Evolutionary conservation across 805 yeast species (phyloP).

Genomic region (Kluyveromyces lactis): DNA sequence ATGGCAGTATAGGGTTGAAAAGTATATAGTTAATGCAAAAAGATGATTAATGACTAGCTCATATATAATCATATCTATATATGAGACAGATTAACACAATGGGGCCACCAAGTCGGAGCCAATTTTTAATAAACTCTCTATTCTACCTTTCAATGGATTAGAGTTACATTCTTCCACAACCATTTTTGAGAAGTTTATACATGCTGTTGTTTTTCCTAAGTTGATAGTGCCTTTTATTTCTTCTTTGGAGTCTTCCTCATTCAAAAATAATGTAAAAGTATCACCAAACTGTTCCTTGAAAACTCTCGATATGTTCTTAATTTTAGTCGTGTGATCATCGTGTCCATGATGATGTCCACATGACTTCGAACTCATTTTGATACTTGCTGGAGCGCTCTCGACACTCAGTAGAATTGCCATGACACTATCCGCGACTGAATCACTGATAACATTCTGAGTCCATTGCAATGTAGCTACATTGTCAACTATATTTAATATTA

Average conservation of each 20-base stretch:
- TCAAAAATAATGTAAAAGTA: constrained; percentile 35
- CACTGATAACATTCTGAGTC: constrained; percentile 84
- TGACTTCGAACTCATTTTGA: constrained; percentile 64
- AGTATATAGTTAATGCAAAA: no score
- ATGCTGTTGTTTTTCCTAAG: constrained; percentile 71
- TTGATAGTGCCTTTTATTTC: constrained; percentile 46
- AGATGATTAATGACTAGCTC: no score
- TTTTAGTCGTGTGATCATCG: constrained; percentile 28
- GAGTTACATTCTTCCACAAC: constrained; percentile 62
- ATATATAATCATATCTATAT: no score
- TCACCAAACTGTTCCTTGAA: constrained; percentile 86
- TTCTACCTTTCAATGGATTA: constrained; percentile 70
- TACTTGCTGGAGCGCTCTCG: constrained; percentile 92
- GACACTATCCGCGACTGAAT: constrained; percentile 89
- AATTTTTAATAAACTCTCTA: constrained; percentile 69
- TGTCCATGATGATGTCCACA: constrained; percentile 34
- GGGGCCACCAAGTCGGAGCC: constrained; percentile 83
- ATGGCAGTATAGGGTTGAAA: no score
- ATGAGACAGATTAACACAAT: constrained; percentile 38
- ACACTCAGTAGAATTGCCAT: constrained; percentile 85
- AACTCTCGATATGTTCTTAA: constrained; percentile 50
- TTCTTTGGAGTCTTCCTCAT: constrained; percentile 17
- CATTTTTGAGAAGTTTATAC: constrained; percentile 54
- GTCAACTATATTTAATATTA: constrained; percentile 41
- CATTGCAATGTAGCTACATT: constrained; percentile 68